Evolutionary conservation across 148 eudicot genomes (phyloP).

Genomic region (Silene conica): DNA sequence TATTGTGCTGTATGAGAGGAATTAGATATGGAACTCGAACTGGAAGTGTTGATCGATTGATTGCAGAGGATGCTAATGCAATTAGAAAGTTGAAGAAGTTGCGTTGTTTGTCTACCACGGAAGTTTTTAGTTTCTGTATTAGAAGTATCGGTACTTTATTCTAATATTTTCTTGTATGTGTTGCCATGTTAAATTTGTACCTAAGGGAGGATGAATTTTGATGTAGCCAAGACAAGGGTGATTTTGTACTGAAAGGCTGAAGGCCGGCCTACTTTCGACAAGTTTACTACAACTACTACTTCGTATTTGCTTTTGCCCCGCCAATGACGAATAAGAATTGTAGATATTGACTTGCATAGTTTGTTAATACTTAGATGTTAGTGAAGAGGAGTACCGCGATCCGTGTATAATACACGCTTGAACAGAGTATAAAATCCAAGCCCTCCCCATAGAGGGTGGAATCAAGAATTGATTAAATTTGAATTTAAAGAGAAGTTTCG

Average conservation of each 20-base stretch:
- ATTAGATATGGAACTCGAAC: not conserved
- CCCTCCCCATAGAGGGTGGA: no score
- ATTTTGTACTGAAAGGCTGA: no score
- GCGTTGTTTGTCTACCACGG: not conserved
- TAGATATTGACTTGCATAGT: no score
- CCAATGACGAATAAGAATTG: no score
- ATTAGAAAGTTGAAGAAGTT: not conserved
- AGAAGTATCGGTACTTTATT: not conserved
- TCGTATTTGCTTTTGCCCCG: not conserved
- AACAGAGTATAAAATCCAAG: no score
- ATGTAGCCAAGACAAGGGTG: no score
- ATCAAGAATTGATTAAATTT: no score
- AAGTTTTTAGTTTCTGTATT: constrained; percentile 9
- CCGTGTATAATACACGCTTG: no score
- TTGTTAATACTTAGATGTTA: no score
- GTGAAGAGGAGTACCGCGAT: no score
- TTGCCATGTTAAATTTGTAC: not conserved
- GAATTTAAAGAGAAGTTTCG: no score
- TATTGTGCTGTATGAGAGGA: not conserved
- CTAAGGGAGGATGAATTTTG: not conserved
- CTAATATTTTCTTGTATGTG: constrained; percentile 6
- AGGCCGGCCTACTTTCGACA: not conserved
- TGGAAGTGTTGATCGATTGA: not conserved
- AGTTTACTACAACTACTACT: no score
- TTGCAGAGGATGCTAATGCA: not conserved